Base-by-base conservation (phyloP, 129 eudicot species). In the Apium graveolens region DNA sequence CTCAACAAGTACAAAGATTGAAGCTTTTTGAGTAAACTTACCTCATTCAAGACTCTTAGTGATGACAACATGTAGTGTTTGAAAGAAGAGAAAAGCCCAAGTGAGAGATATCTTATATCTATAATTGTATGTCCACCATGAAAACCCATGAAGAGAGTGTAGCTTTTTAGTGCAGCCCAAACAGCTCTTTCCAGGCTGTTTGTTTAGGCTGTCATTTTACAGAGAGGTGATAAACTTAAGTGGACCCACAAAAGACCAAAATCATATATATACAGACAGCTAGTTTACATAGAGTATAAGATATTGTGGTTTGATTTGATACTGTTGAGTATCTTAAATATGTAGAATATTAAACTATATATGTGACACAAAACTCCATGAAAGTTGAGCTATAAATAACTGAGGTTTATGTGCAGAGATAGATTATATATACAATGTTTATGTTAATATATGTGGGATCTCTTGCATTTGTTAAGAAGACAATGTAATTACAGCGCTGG, bases 141-240 rank as follows among this genome's bases (percentile, higher is more conserved):
- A 77, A 68, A 86, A 42, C 69, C 81, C 71, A 80, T 79, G 76
- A 80, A 85, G 44, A n/a, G 53, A 42, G 81, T n/a, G 9, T 77
- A 78, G 78, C 80, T 79, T 80, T 83, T 90, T 78, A 82, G 88
- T 66, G 77, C 78, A 80, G 78, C 49, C 34, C 31, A 80, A 80
- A 86, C 93, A 93, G 86, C 93, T 90, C 93, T 93, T 91, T 89
- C 82, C 98, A 93, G 98, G 97, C 98, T 93, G 98, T 92, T 60
- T 85, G 88, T 81, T 86, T 81, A 86, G 90, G 89, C 84, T 86
- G 93, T 89, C 90, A 82, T 63, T 71, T 78, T 79, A 68, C 79
- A 80, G 69, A 80, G 84, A 84, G 81, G 20, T 38, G 57, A 73
- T 27, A 44, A 73, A 43, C 72, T 66, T 37, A 2, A 31, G 41